Conservation (phyloP, 352 stramenopile genomes). For the Aphanomyces astaci region DNA sequence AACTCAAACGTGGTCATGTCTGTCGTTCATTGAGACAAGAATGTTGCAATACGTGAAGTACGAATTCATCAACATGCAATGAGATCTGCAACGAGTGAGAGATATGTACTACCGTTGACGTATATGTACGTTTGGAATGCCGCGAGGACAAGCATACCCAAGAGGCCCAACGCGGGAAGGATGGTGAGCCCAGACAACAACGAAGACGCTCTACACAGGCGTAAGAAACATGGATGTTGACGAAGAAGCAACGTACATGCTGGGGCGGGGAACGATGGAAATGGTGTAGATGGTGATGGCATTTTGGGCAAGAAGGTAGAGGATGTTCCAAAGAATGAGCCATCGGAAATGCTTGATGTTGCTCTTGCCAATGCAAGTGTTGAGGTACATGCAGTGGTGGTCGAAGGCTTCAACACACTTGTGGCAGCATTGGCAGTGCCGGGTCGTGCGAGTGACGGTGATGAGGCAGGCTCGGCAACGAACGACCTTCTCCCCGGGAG, state of each 20-base stretch:
- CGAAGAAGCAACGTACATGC: not conserved
- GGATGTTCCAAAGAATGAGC: slow-evolving; percentile 45
- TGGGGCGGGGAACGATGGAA: slow-evolving; percentile 7
- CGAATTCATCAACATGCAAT: too few relatives aligned
- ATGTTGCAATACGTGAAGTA: too few relatives aligned
- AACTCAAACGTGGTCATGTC: slow-evolving; percentile 21
- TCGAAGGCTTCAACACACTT: slow-evolving; percentile 92
- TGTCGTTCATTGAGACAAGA: not conserved
- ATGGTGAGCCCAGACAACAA: slow-evolving; percentile 29
- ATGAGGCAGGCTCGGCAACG: slow-evolving; percentile 37
- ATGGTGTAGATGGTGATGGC: slow-evolving; percentile 41
- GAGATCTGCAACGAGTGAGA: not conserved
- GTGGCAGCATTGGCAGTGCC: slow-evolving; percentile 89
- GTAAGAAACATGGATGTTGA: not conserved
- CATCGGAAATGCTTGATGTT: slow-evolving; percentile 59
- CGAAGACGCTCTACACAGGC: not conserved
- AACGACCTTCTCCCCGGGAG: slow-evolving; percentile 11
- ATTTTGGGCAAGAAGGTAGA: slow-evolving; percentile 49
- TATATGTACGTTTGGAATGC: slow-evolving; percentile 59
- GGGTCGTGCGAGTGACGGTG: slow-evolving; percentile 35
- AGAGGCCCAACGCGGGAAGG: slow-evolving; percentile 42
- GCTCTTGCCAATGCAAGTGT: slow-evolving; percentile 86
- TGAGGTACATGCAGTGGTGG: slow-evolving; percentile 94
- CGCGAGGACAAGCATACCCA: slow-evolving; percentile 50
- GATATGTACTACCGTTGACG: not conserved